Evolutionary conservation across 2,329 filamentous ascomycete genomes (phyloP).

Genomic region (Fusarium xyrophilum): DNA sequence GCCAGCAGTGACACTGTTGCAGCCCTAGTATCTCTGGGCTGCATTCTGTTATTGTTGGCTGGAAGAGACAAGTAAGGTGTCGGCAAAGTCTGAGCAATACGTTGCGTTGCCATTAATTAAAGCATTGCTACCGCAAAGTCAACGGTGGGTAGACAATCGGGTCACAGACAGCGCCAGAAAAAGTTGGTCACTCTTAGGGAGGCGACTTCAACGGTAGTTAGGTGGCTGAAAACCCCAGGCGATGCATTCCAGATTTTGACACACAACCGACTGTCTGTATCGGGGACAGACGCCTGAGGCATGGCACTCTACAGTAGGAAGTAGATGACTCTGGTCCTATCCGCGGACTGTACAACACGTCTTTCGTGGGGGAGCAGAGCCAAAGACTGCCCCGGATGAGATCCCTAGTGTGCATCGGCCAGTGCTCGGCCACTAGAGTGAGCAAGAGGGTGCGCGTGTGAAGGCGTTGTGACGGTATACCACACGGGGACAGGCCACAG

Average conservation of each 20-base stretch:
- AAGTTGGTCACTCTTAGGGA: constrained; percentile 20
- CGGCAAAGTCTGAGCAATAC: constrained; percentile 11
- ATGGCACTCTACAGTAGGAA: background rate
- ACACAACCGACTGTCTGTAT: constrained; percentile 15
- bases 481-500: constrained; percentile 37
- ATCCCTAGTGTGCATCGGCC: constrained; percentile 22
- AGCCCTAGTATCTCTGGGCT: constrained; percentile 23
- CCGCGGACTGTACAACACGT: constrained; percentile 15
- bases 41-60: constrained; percentile 30
- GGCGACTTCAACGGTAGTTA: constrained; percentile 9
- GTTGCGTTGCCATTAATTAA: background rate
- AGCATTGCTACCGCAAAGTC: constrained; percentile 22
- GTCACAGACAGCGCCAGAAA: constrained; percentile 26
- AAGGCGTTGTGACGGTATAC: constrained; percentile 29
- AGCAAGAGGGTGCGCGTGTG: constrained; percentile 30
- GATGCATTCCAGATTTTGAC: constrained; percentile 27
- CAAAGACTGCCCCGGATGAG: constrained; percentile 29
- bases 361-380: constrained; percentile 16
- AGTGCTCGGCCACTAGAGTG: constrained; percentile 25
- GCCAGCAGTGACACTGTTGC: constrained; percentile 26
- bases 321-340: constrained; percentile 15
- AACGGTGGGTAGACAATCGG: constrained; percentile 26
- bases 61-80: constrained; percentile 9
- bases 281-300: background rate
- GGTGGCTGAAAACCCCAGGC: constrained; percentile 21